Conservation (phyloP, 1,284 basidiomycete species). For the Exobasidium rhododendri region DNA sequence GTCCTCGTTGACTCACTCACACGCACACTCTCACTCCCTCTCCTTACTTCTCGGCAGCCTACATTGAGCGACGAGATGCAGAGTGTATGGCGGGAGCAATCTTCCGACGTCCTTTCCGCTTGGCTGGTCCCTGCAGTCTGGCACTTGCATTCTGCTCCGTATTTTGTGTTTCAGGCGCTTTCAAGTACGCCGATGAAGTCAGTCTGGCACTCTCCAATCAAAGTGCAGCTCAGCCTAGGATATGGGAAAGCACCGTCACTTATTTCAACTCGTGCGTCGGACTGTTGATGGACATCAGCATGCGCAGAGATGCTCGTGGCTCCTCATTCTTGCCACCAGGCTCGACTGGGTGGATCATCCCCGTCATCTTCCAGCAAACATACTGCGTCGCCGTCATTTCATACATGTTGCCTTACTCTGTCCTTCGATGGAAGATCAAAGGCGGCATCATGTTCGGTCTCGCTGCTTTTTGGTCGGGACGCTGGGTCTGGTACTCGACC, state of each 20-base stretch:
- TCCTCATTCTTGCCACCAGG: slow-evolving; percentile 25
- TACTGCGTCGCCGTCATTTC: slow-evolving; percentile 34
- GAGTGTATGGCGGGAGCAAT: slow-evolving; percentile 26
- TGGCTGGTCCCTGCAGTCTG: slow-evolving; percentile 23
- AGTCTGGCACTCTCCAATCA: slow-evolving; percentile 16
- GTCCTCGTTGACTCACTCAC: no score
- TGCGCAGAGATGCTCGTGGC: slow-evolving; percentile 10
- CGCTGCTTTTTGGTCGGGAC: slow-evolving; percentile 38
- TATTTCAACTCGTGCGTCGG: slow-evolving; percentile 34
- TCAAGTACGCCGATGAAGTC: slow-evolving; percentile 11
- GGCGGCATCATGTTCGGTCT: slow-evolving; percentile 27
- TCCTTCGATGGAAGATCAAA: slow-evolving; percentile 30
- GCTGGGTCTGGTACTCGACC: slow-evolving; percentile 38
- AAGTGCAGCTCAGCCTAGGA: slow-evolving; percentile 21
- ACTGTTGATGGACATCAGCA: slow-evolving; percentile 26
- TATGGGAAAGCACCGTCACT: slow-evolving; percentile 26
- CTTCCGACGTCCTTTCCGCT: slow-evolving; percentile 35
- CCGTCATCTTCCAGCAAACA: slow-evolving; percentile 36
- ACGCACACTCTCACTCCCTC: no score
- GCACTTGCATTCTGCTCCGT: slow-evolving; percentile 7
- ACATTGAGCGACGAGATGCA: slow-evolving; percentile 24
- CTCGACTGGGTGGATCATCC: slow-evolving; percentile 32
- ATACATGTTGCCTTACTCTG: slow-evolving; percentile 31
- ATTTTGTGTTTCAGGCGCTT: slow-evolving; percentile 26
- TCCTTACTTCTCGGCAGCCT: no score